phyloP scores from a whole-genome alignment of 441 rosid genomes.

The Gossypium gossypioides region DNA sequence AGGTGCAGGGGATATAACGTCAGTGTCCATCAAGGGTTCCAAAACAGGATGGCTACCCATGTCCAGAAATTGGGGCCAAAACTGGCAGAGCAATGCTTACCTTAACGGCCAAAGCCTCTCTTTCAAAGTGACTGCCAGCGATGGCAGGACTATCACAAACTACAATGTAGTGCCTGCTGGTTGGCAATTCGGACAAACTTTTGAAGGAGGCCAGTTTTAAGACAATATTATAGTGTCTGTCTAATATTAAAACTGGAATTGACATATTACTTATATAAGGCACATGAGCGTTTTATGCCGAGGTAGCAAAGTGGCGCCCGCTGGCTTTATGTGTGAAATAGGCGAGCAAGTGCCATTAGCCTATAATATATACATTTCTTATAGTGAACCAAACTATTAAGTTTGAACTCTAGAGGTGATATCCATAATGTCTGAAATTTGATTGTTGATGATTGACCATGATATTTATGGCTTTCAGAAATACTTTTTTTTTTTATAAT shows the following conservation, averaged over 20 bases:
- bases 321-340: constrained; percentile 2
- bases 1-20: constrained; percentile 27
- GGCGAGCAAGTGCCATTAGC: not conserved
- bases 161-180: constrained; percentile 19
- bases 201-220: constrained; percentile 24
- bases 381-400: not conserved
- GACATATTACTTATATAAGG: not conserved
- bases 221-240: not conserved
- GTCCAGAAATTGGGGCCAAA: constrained; percentile 40
- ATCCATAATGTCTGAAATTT: not conserved
- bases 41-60: constrained; percentile 22
- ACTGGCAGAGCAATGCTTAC: constrained; percentile 33
- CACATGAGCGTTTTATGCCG: not conserved
- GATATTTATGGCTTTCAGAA: not conserved
- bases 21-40: constrained; percentile 25
- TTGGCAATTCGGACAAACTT: constrained; percentile 33
- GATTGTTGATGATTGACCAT: not conserved
- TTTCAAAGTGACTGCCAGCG: constrained; percentile 20
- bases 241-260: not conserved
- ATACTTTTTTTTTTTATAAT: not conserved
- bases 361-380: not conserved
- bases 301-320: not conserved
- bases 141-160: constrained; percentile 15
- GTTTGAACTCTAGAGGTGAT: not conserved
- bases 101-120: constrained; percentile 32